Evolutionary conservation across 352 stramenopile species (phyloP), one percentile per base, ranked within the genome.

Genomic region (Aphanomyces invadans): DNA sequence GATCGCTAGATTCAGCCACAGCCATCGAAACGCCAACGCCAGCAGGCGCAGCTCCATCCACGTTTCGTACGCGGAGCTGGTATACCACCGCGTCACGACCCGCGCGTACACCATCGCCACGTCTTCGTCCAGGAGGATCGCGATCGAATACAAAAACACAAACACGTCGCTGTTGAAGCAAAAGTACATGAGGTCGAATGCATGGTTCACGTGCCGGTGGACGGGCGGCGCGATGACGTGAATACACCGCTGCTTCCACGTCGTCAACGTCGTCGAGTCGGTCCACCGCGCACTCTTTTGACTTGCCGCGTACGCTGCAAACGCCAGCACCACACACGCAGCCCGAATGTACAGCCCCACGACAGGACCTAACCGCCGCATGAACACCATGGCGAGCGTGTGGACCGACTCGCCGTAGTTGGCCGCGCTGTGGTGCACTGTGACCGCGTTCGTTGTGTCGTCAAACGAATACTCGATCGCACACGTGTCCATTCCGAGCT

Each of bases 151-250:
- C 28, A 67, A 49, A 25, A 67, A 44, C 17, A 67, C 60, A 60
- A 67, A 57, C 11, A 67, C 10, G 33, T 67, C 60, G 9, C 38
- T 57, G 33, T 67, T 67, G 60, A 57, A 67, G 60, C 42, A 67
- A 67, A 67, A 67, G 26, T 39, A 51, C 9, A 28, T n/a, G 21
- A 57, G 57, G 19, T 46, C 25, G n/a, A 67, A 57, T 4, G 60
- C 60, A 48, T 67, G 31, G 26, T 32, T 67, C 32, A 21, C 12
- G 21, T 67, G 49, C 9, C 49, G 49, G 4, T 57, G n/a, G 5
- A 57, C 19, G 25, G 49, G 49, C 21, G 49, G 49, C 4, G 23
- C 23, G 21, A 33, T n/a, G 12, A 39, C 15, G 25, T 57, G 49
- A 7, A 57, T 7, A n/a, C 15, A 26, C 17, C 29, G 25, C 23